Evolutionary conservation across 345 rosid genomes (phyloP), one percentile per base, ranked within the genome.

Genomic region (Rubroshorea leprosula): DNA sequence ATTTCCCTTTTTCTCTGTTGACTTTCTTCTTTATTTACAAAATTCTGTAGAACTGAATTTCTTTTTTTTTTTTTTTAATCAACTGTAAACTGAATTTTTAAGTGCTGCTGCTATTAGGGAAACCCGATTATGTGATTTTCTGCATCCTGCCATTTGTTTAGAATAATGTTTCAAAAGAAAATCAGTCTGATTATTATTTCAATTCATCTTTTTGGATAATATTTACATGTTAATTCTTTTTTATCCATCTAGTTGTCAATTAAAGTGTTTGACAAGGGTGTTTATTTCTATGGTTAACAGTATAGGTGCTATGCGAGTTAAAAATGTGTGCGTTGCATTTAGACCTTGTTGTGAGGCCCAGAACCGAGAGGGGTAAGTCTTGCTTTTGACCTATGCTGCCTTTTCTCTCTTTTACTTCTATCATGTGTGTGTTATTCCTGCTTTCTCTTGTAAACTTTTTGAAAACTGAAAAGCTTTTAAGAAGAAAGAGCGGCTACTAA

Each of bases 281-380:
- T 51, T 69, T 29, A 44, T 69, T 56, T 61, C 41, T 43, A 43
- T 74, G 58, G 12, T 38, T 68, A 29, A 62, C 78, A 85, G 98
- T 74, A 63, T 88, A 8, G 98, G 98, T 69, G 96, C 98, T 13
- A 45, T 51, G 27, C 78, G 77, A 61, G 79, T 88, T 18, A 88
- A 85, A 68, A 77, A 79, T 74, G 39, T 63, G 22, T 91, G 96
- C 56, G 31, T 78, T 57, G 38, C 78, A 67, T 85, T 88, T 82
- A 76, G 80, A 71, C 72, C 66, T 50, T 82, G 19, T 66, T 87
- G 96, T 5, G 91, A 87, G 62, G 62, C 75, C 44, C 85, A 83
- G 68, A 78, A 82, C 68, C 79, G 70, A 47, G 88, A 82, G 61
- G 87, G 83, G 96, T 90, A 58, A 81, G 92, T 68, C 51, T 38